Base-by-base conservation (phyloP, 139 green algal species). In the Tetratostichococcus sp. region DNA sequence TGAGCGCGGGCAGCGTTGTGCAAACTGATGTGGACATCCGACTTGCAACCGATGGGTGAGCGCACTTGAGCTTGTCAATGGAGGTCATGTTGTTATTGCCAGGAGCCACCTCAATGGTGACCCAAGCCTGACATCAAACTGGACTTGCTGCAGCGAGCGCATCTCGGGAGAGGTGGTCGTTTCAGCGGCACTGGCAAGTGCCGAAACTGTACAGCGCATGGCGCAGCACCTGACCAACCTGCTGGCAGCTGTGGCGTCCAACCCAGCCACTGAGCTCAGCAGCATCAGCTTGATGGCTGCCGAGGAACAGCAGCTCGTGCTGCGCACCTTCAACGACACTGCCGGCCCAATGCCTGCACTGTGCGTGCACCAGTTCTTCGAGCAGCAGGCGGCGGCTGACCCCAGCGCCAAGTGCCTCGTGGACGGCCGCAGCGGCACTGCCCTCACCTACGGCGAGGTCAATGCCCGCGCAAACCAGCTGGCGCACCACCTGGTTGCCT, bases 401-500 rank as follows among this genome's bases (percentile, higher is more conserved):
- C 78, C 78, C 16, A 14, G 31, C 31, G 78, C 78, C 42, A 21
- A 39, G 19, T 83, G 78, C 43, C 70, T 83, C 11, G n/a, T 76
- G 8, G 34, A 58, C 31, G 35, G 75, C 17, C 35, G 62, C 34
- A 57, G 39, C 6, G 39, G 39, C 39, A 11, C 39, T 21, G 66
- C 35, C 8, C 59, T 78, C 32, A 82, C 17, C 17, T 81, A 76
- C 26, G 70, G 35, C 17, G 31, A 75, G 72, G 62, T 84, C 74
- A 71, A 82, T 21, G 69, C 62, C 22, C 34, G 67, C 19, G 73
- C 72, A 6, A 84, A 88, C 62, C 43, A 69, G 69, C 72, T 88
- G 42, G 84, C 84, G 6, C 74, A 67, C 14, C 17, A 77, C 66
- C 78, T 88, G 21, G 4, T 33, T 2, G 4, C 14, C 0, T 22